These are phyloP conservation scores for Pseudogymnoascus sp. DNA, from an alignment of 2,329 filamentous ascomycete species.

Conservation along the genomic window DNA sequence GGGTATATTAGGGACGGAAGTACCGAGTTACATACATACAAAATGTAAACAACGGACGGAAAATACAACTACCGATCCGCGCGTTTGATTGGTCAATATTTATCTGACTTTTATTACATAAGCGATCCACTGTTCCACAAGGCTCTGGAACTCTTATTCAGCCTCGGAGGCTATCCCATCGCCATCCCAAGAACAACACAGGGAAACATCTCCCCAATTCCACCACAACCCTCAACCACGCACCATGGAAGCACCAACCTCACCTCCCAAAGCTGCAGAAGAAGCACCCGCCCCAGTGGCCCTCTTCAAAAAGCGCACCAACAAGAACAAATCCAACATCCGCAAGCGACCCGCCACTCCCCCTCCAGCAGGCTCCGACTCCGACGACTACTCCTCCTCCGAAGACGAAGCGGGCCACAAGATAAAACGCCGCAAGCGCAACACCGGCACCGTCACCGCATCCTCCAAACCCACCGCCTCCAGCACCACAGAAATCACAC, in stretches of 20 bases:
- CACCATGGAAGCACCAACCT: neutral
- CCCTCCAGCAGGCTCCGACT: constrained; percentile 55
- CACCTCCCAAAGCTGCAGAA: constrained; percentile 41
- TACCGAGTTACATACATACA: neutral
- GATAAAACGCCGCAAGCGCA: constrained; percentile 71
- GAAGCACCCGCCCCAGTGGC: constrained; percentile 49
- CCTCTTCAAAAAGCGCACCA: constrained; percentile 78
- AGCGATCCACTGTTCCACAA: neutral
- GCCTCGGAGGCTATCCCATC: constrained; percentile 5
- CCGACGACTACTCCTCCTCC: constrained; percentile 56
- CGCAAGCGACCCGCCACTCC: constrained; percentile 76
- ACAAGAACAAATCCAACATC: constrained; percentile 66
- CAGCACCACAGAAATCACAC: constrained; percentile 35
- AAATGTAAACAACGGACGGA: constrained; percentile 8
- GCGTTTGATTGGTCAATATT: neutral
- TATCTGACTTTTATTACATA: neutral
- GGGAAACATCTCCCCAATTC: neutral
- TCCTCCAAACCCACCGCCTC: constrained; percentile 42
- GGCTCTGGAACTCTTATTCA: constrained; percentile 4
- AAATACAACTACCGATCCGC: neutral
- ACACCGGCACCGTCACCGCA: constrained; percentile 54
- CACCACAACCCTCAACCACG: neutral
- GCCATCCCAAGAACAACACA: neutral
- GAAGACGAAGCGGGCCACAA: constrained; percentile 67
- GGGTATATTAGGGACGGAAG: neutral